Evolutionary conservation across 1,284 basidiomycete species (phyloP).

Genomic region (Marasmius sp.): DNA sequence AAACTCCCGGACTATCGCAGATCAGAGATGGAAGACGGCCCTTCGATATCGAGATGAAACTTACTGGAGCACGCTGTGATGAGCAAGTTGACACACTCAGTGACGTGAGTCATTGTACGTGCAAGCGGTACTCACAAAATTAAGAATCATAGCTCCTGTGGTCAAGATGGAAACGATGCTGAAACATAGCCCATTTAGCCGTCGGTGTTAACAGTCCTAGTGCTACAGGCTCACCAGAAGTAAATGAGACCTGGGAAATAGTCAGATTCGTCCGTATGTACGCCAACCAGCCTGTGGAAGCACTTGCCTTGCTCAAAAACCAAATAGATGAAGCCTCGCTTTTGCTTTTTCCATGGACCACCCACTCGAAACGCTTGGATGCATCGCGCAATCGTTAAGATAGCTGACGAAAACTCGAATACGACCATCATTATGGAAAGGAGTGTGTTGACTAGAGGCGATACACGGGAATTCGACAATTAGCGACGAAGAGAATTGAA

Average conservation of each 20-base stretch:
- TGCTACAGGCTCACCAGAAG: conserved; percentile 21
- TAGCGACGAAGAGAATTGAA: not conserved
- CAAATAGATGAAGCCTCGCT: conserved; percentile 3
- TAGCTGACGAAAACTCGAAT: conserved; percentile 25
- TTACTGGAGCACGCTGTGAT: not conserved
- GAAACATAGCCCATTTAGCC: not conserved
- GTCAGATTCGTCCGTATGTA: not conserved
- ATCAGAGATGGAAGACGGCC: not conserved
- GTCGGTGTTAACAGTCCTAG: not conserved
- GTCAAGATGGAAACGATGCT: conserved; percentile 29
- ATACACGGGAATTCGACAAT: not conserved
- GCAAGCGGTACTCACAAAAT: conserved; percentile 22
- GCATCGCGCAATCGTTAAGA: conserved; percentile 23
- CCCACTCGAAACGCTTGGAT: conserved; percentile 14
- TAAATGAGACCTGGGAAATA: conserved; percentile 21
- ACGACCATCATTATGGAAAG: conserved; percentile 28
- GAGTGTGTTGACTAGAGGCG: conserved; percentile 18
- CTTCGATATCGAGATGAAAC: not conserved
- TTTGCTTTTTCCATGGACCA: conserved; percentile 9
- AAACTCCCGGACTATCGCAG: conserved; percentile 24
- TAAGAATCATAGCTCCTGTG: conserved; percentile 25
- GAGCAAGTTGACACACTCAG: not conserved
- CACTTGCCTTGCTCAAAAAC: conserved; percentile 20
- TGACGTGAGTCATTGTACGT: not conserved
- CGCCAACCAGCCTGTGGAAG: not conserved